phyloP scores from a whole-genome alignment of 306 rosid species.

The Ceratonia siliqua region DNA sequence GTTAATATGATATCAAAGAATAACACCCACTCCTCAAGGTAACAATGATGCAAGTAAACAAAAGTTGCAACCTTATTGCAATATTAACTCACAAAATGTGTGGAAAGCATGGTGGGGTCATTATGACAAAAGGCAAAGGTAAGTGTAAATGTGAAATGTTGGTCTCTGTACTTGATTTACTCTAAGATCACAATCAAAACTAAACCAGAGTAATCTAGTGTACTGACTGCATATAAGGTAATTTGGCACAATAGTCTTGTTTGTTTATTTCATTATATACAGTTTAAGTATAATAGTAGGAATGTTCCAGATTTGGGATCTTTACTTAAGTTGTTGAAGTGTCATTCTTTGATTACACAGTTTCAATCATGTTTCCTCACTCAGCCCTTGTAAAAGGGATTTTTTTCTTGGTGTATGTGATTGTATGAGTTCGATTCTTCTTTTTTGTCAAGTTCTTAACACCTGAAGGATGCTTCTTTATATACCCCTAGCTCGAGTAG shows the following conservation, averaged over 20 bases:
- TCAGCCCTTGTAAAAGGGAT: not conserved
- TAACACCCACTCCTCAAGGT: slow-evolving; percentile 19
- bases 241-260: too few species aligned
- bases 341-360: not conserved
- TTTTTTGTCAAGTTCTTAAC: not conserved
- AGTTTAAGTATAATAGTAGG: not conserved
- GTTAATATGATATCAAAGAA: slow-evolving; percentile 34
- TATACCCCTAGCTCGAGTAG: not conserved
- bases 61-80: slow-evolving; percentile 17
- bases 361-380: not conserved
- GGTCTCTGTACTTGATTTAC: not conserved
- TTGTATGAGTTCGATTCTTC: not conserved
- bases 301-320: not conserved
- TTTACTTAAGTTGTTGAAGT: not conserved
- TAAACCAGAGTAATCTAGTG: not conserved
- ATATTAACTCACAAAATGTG: slow-evolving; percentile 25
- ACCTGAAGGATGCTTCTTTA: not conserved
- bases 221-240: not conserved
- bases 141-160: slow-evolving; percentile 10
- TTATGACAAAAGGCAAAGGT: slow-evolving; percentile 13
- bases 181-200: not conserved
- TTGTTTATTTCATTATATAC: too few species aligned
- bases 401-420: not conserved
- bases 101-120: not conserved
- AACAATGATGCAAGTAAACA: slow-evolving; percentile 25